Evolutionary conservation across 1,284 basidiomycete species (phyloP).

Genomic region (Afroboletus lepidellus): DNA sequence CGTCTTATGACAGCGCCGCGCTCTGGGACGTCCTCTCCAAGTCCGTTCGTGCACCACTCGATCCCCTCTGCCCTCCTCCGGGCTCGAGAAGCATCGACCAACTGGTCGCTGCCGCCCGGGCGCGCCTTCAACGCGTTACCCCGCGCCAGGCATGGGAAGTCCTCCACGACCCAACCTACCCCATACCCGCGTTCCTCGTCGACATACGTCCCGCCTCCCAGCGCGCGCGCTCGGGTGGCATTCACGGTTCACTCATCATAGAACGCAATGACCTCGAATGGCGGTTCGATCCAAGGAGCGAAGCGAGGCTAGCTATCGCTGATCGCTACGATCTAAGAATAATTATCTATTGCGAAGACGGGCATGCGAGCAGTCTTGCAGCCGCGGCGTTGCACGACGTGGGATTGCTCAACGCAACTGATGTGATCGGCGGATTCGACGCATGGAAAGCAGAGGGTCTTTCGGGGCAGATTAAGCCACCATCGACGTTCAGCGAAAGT

Average conservation of each 20-base stretch:
- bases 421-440: slow-evolving; percentile 68
- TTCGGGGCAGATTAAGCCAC: slow-evolving; percentile 43
- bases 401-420: slow-evolving; percentile 69
- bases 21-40: slow-evolving; percentile 66
- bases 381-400: slow-evolving; percentile 64
- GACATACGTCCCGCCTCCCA: slow-evolving; percentile 67
- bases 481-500: slow-evolving; percentile 30
- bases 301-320: slow-evolving; percentile 55
- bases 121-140: slow-evolving; percentile 60
- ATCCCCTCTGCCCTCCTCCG: slow-evolving; percentile 59
- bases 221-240: slow-evolving; percentile 51
- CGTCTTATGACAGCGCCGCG: slow-evolving; percentile 57
- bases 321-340: slow-evolving; percentile 69
- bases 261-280: slow-evolving; percentile 75
- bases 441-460: slow-evolving; percentile 68
- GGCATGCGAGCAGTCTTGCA: slow-evolving; percentile 67
- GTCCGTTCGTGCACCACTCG: slow-evolving; percentile 53
- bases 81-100: slow-evolving; percentile 57
- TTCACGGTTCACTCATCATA: slow-evolving; percentile 62
- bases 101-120: slow-evolving; percentile 54
- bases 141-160: slow-evolving; percentile 60
- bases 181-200: slow-evolving; percentile 66
- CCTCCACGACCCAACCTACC: slow-evolving; percentile 49
- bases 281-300: slow-evolving; percentile 66
- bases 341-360: slow-evolving; percentile 71